Evolutionary conservation across 2,329 filamentous ascomycete genomes (phyloP), one percentile per base, ranked within the genome.

Genomic region (Verticillium nubilum): DNA sequence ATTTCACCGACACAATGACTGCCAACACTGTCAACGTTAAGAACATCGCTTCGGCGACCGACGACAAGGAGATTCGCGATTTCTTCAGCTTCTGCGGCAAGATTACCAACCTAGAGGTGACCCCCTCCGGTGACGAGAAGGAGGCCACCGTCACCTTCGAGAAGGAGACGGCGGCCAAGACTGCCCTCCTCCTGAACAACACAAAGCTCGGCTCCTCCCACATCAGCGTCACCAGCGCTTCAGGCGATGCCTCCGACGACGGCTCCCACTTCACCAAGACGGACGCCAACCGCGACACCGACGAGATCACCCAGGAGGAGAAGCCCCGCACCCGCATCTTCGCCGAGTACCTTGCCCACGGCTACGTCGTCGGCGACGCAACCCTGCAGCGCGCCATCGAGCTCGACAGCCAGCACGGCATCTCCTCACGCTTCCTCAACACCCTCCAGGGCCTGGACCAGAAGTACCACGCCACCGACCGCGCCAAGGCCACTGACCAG

Each of bases 21-120:
- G 84, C 78, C 68, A 68, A 73, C 58, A 94, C 90, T 56, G 91
- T 97, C 65, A 80, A 93, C 78, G 93, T 98, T 70, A 90, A 90
- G 78, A 93, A 95, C 80, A 97, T 99, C 78, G 87, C 90, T 67
- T 73, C 81, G 63, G 78, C 88, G 73, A 97, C 94, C 60, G 86
- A 85, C 67, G 92, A 99, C 77, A 89, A 93, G 78, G 92, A 98
- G 77, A 87, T 99, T 69, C 87, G 86, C 71, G 93, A 97, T 73
- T 99, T 99, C 83, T 99, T 99, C 83, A 95, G 90, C 81, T 98
- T 98, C 78, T 89, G 86, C 73, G 95, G 95, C 74, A 98, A 97
- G 83, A 96, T 99, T 74, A 87, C 86, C 66, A 84, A 85, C 68
- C 83, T 99, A 73, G 87, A 91, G 61, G 84, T 97, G 70, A 91